phyloP scores from a whole-genome alignment of 345 rosid genomes.

The Iberis pinnata region DNA sequence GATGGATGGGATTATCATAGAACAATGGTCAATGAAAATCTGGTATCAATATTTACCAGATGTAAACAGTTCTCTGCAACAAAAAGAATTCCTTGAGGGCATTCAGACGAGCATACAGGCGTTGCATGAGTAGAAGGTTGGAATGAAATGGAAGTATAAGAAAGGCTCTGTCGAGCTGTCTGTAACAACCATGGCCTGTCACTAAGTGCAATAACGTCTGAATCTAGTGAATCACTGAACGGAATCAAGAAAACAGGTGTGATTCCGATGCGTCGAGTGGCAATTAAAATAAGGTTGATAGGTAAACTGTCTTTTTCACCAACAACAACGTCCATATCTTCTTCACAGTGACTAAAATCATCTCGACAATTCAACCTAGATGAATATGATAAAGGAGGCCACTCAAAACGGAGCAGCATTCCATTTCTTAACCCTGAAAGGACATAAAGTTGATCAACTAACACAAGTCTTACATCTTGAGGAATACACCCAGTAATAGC shows the following conservation, averaged over 20 bases:
- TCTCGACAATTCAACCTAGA: constrained; percentile 30
- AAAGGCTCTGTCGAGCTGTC: constrained; percentile 84
- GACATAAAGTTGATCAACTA: constrained; percentile 71
- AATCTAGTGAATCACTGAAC: constrained; percentile 58
- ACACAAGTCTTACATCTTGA: constrained; percentile 92
- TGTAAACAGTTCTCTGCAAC: constrained; percentile 91
- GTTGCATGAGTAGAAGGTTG: constrained; percentile 96
- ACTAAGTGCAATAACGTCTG: constrained; percentile 87
- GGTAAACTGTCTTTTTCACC: constrained; percentile 37
- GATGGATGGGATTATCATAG: constrained; percentile 2
- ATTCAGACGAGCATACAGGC: constrained; percentile 81
- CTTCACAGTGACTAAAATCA: constrained; percentile 29
- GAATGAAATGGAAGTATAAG: constrained; percentile 83
- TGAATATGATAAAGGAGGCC: constrained; percentile 48
- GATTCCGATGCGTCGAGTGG: constrained; percentile 85
- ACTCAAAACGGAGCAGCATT: constrained; percentile 94
- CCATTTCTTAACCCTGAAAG: constrained; percentile 95
- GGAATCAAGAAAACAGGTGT: constrained; percentile 97
- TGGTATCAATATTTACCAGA: constrained; percentile 48
- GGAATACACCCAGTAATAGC: constrained; percentile 79
- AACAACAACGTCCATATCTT: constrained; percentile 30
- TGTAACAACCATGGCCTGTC: constrained; percentile 97
- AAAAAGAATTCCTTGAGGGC: constrained; percentile 87
- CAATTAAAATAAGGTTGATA: constrained; percentile 64
- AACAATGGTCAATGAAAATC: constrained; percentile 4